phyloP scores from a whole-genome alignment of 2,329 filamentous ascomycete species.

The Niveomyces coronatus region DNA sequence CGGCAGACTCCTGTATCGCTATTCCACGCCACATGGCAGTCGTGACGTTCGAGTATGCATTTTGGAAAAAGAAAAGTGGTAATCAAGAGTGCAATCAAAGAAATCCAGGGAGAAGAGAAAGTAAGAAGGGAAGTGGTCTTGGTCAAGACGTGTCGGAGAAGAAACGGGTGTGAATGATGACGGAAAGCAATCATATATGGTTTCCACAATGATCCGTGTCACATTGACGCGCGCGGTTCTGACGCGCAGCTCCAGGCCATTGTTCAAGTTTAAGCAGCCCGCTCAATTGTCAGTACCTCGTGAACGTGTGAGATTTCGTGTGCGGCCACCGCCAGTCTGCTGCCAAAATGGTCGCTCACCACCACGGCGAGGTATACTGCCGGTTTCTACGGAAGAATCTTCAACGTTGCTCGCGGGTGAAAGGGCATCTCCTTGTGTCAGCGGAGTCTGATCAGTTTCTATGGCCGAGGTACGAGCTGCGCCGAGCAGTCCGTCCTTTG shows the following conservation, averaged over 20 bases:
- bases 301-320: slow-evolving; percentile 6
- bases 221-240: no score
- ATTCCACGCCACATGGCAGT: background rate
- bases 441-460: slow-evolving; percentile 3
- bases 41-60: slow-evolving; percentile 1
- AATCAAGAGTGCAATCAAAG: background rate
- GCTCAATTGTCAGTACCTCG: slow-evolving; percentile 6
- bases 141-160: background rate
- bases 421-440: background rate
- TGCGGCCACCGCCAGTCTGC: slow-evolving; percentile 9
- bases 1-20: slow-evolving; percentile 2
- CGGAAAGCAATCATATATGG: no score
- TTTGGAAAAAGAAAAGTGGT: background rate
- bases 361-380: slow-evolving; percentile 6
- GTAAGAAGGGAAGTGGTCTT: background rate
- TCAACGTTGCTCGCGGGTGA: background rate
- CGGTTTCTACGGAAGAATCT: slow-evolving; percentile 2
- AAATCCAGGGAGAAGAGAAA: background rate
- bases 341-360: slow-evolving; percentile 10
- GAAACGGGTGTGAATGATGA: no score
- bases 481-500: background rate
- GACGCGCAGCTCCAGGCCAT: background rate
- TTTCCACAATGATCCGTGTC: no score
- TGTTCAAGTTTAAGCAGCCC: background rate
- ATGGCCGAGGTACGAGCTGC: background rate